phyloP scores from a whole-genome alignment of 768 basidiomycete genomes.

The Amanita subjunquillea region DNA sequence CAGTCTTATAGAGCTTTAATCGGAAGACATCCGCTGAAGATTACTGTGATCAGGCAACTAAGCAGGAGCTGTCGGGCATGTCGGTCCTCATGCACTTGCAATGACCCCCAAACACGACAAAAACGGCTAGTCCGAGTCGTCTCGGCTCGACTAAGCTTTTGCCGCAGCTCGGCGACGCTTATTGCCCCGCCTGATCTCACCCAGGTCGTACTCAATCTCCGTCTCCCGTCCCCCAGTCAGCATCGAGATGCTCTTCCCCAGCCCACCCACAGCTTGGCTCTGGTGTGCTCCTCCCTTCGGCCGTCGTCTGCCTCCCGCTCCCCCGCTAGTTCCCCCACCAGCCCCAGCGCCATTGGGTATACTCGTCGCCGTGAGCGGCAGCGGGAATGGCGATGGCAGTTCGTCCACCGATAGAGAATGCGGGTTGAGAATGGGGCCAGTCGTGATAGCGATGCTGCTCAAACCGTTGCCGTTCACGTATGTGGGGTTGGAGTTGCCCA shows the following conservation, averaged over 20 bases:
- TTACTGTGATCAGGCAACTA: too few species aligned
- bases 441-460: constrained; percentile 35
- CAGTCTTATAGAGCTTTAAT: too few species aligned
- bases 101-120: too few species aligned
- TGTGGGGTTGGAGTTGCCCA: constrained; percentile 21
- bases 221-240: constrained; percentile 50
- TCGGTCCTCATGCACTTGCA: too few species aligned
- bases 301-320: constrained; percentile 32
- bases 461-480: constrained; percentile 16
- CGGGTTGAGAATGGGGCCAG: constrained; percentile 66
- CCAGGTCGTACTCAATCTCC: constrained; percentile 68
- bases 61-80: too few species aligned
- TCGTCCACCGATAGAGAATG: constrained; percentile 83
- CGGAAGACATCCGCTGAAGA: too few species aligned
- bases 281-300: constrained; percentile 47
- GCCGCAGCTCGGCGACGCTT: constrained; percentile 41
- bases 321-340: constrained; percentile 19
- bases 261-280: constrained; percentile 49
- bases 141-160: too few species aligned
- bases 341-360: constrained; percentile 20
- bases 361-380: constrained; percentile 54
- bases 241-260: constrained; percentile 62
- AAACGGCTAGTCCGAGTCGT: too few species aligned
- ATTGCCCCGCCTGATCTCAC: constrained; percentile 68
- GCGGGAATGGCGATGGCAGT: constrained; percentile 76